Evolutionary conservation across 2,329 filamentous ascomycete genomes (phyloP), one percentile per base, ranked within the genome.

Genomic region (Colletotrichum siamense): DNA sequence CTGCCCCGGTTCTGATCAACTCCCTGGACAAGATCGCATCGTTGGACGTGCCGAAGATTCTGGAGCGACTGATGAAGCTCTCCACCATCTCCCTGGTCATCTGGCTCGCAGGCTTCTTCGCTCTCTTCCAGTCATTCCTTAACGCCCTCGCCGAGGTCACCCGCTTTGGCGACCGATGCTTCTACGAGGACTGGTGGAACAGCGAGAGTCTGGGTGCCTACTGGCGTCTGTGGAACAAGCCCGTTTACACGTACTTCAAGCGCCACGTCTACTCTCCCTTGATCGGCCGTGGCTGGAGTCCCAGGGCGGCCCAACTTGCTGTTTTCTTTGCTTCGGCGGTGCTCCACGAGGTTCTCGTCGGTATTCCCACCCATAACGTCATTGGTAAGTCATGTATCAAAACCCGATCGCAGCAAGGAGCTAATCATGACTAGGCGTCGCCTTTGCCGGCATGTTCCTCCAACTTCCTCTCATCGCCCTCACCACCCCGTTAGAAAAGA

Each of bases 141-240:
- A 99, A 99, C 82, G 95, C 95, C 0, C 88, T 99, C 24, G 96
- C 96, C 5, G 97, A 99, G 84, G 88, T 99, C 15, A 94, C 95
- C 88, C 91, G 91, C 59, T 99, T 99, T 81, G 97, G 94, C 22
- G 97, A 99, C 83, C 92, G 97, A 34, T 94, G 96, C 69, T 99
- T 99, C 84, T 99, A 99, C 84, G 94, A 95, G 49, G 96, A 98
- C 82, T 99, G 97, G 97, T 99, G 97, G 97, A 99, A 99, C 82
- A 95, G 93, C 78, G 93, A 93, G 71, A 96, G 93, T 79, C 89
- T 99, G 8, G 95, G 96, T 39, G 91, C 91, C 6, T 99, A 99
- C 87, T 98, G 96, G 96, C 93, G 96, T 26, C 95, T 94, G 1
- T 99, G 97, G 97, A 99, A 99, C 87, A 98, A 98, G 83, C 97